A percentile compares a stretch with the other conserved stretches of the same genome.
These are phyloP conservation scores for Clitopilus passeckerianus DNA, from an alignment of 768 basidiomycete genomes.

Conservation along the genomic window DNA sequence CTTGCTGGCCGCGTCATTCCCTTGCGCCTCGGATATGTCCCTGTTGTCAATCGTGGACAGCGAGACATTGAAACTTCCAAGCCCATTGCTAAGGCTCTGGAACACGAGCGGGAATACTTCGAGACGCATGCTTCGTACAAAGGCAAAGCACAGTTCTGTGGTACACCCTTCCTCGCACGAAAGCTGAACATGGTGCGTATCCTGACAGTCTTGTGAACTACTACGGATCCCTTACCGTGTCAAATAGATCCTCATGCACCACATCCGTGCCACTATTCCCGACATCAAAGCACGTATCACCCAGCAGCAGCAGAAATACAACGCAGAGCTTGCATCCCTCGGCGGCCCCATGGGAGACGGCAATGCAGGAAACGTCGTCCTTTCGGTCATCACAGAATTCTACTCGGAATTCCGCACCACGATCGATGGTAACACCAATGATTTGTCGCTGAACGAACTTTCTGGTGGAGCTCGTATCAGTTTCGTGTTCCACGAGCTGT, in stretches of 20 bases:
- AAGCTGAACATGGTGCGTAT: slow-evolving; percentile 85
- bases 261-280: slow-evolving; percentile 95
- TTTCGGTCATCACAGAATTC: slow-evolving; percentile 98
- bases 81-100: slow-evolving; percentile 79
- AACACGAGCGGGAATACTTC: slow-evolving; percentile 89
- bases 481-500: slow-evolving; percentile 98
- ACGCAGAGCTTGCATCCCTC: slow-evolving; percentile 73
- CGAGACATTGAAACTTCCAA: slow-evolving; percentile 92
- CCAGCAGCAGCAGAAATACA: slow-evolving; percentile 87
- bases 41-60: slow-evolving; percentile 97
- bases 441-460: slow-evolving; percentile 90
- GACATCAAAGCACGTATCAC: slow-evolving; percentile 96
- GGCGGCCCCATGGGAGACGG: slow-evolving; percentile 85
- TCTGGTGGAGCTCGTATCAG: slow-evolving; percentile 99
- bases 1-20: slow-evolving; percentile 96
- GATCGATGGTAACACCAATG: slow-evolving; percentile 97
- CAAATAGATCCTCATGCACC: slow-evolving; percentile 93
- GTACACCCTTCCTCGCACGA: slow-evolving; percentile 92
- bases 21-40: slow-evolving; percentile 93
- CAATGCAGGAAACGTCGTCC: slow-evolving; percentile 86
- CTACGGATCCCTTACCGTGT: not conserved
- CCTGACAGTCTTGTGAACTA: not conserved
- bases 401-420: slow-evolving; percentile 94
- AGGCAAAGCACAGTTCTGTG: slow-evolving; percentile 92
- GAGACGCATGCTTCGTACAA: slow-evolving; percentile 93